Base-by-base conservation (phyloP, 768 basidiomycete species). In the Amyloporia xantha region DNA sequence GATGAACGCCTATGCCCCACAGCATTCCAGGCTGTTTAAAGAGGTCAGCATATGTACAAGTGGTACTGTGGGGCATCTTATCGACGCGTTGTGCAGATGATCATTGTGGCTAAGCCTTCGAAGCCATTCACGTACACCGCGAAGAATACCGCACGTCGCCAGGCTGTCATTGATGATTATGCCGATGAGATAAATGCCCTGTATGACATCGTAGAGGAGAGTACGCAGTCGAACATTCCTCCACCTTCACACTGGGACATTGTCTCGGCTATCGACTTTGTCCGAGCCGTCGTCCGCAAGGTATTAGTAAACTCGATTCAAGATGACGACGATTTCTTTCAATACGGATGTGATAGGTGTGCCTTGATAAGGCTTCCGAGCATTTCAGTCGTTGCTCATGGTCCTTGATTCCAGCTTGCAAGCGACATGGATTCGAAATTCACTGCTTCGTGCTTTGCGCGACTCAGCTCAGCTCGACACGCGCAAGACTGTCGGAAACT, bases 11-110 rank as follows among this genome's bases (percentile, higher is more conserved):
- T 66, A 59, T 36, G 72, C 74, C 0, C 75, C 76, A 5, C 58
- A 64, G 20, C 73, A 76, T 54, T 74, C 72, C 5, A 56, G 72
- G 23, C 55, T 77, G 10, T 74, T 74, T 61, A 75, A 75, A 53
- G 73, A 76, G 68, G 73, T 71, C n/a, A n/a, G n/a, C n/a, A n/a
- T n/a, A n/a, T 20, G 12, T 3, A 23, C 10, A 19, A 28, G 10
- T 23, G 17, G 43, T 7, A n/a, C 5, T 33, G 23, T 19, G 9
- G 5, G n/a, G n/a, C n/a, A n/a, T n/a, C n/a, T n/a, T n/a, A n/a
- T n/a, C 10, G 47, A 58, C 27, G 50, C n/a, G n/a, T n/a, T n/a
- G n/a, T n/a, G n/a, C n/a, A n/a, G n/a, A n/a, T n/a, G n/a, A n/a
- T n/a, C n/a, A n/a, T n/a, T n/a, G n/a, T n/a, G n/a, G n/a, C n/a